Base-by-base conservation (phyloP, 2,329 filamentous ascomycete species). In the Penicillium palitans region DNA sequence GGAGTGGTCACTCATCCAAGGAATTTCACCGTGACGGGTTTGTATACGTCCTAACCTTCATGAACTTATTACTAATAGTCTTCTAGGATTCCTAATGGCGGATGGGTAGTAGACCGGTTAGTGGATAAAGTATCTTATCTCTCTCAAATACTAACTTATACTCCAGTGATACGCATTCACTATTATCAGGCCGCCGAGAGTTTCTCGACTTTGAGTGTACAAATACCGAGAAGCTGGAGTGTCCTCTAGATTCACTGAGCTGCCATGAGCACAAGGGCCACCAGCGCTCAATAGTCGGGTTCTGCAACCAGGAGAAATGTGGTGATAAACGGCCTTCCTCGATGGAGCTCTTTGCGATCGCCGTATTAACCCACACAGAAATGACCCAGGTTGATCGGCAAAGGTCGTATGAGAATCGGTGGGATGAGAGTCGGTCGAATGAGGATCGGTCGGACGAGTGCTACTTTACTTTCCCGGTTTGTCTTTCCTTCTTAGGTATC, bases 391-490 rank as follows among this genome's bases (percentile, higher is more conserved):
- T 42, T 42, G 39, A 52, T 44, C 27, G 13, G n/a, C 1, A 52
- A 52, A 52, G 37, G 25, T 29, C 25, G 37, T 29, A 52, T 29
- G 35, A 52, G 49, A 31, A 52, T 42, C 39, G 27, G 49, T 24
- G 24, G 17, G 47, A 50, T 50, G 47, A 50, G 9, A 31, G 17
- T 49, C 47, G 47, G 19, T 48, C 31, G 13, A 5, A 51, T 41
- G 17, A 41, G n/a, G 10, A 41, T 51, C 37, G 48, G 48, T 52
- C 19, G 39, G 49, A 42, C 25, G 25, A 44, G 49, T 52, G 49
- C 49, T 44, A 42, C 39, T 52, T 52, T 44, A 52, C 49, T 42
- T 52, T 44, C 27, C 49, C 49, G 27, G 49, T 52, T 42, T 52
- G 49, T 52, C 27, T 42, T 52, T 52, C 39, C 49, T 52, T 52